Evolutionary conservation across 352 stramenopile genomes (phyloP).

Genomic region (Pythium monospermum): DNA sequence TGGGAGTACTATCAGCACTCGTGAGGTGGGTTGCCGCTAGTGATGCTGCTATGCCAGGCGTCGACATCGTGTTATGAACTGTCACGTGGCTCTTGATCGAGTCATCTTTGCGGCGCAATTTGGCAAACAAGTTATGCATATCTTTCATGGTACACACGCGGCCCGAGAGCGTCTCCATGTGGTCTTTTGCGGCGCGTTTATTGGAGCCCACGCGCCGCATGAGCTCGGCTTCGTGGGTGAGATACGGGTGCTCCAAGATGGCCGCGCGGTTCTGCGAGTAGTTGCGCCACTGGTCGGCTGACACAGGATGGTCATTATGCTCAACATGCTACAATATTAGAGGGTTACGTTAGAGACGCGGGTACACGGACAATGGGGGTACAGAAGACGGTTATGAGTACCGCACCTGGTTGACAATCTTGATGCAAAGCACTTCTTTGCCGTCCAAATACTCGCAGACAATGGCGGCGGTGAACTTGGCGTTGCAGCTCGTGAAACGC

Average conservation of each 20-base stretch:
- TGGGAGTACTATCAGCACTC: too few relatives aligned
- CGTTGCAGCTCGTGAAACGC: conserved; percentile 63
- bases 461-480: conserved; percentile 60
- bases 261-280: conserved; percentile 75
- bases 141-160: conserved; percentile 78
- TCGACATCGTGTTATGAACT: conserved; percentile 6
- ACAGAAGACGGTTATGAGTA: background rate
- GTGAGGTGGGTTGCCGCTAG: too few relatives aligned
- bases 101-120: conserved; percentile 56
- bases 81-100: conserved; percentile 40
- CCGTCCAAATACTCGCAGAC: conserved; percentile 46
- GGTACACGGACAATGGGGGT: too few relatives aligned
- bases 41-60: too few relatives aligned
- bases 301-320: conserved; percentile 62
- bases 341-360: too few relatives aligned
- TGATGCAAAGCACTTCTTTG: conserved; percentile 55
- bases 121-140: conserved; percentile 72
- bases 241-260: conserved; percentile 63
- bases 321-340: conserved; percentile 53
- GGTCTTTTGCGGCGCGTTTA: conserved; percentile 51
- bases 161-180: conserved; percentile 61
- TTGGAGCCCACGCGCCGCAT: conserved; percentile 66
- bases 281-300: conserved; percentile 64
- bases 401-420: conserved; percentile 34
- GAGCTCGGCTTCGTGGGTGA: conserved; percentile 67